Evolutionary conservation across 148 eudicot genomes (phyloP).

Genomic region (Camellia lanceoleosa): DNA sequence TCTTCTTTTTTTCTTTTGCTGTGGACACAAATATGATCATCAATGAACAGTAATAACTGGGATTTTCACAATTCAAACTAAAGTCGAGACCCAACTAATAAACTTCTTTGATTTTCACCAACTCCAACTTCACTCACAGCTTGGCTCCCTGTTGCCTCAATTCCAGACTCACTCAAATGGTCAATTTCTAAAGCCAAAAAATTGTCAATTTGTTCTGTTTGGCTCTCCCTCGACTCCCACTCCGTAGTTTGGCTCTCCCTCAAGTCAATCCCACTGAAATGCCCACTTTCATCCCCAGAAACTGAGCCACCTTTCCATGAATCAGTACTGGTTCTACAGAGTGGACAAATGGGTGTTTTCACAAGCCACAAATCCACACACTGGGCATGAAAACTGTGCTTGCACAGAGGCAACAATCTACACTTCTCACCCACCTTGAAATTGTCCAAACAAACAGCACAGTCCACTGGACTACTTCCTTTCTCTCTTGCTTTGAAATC

Average conservation of each 20-base stretch:
- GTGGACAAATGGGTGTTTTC: constrained; percentile 54
- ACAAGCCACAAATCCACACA: constrained; percentile 78
- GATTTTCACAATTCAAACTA: not conserved
- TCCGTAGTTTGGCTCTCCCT: constrained; percentile 11
- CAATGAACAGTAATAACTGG: too few relatives aligned
- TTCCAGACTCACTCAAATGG: not conserved
- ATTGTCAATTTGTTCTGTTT: not conserved
- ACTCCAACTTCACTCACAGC: not conserved
- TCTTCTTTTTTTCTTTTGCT: too few relatives aligned
- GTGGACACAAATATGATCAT: too few relatives aligned
- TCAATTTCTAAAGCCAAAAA: not conserved
- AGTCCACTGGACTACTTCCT: constrained; percentile 34
- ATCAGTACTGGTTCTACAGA: constrained; percentile 49
- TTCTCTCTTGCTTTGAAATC: constrained; percentile 37
- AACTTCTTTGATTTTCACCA: constrained; percentile 8
- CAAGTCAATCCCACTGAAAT: constrained; percentile 11
- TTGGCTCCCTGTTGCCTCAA: not conserved
- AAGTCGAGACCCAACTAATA: not conserved
- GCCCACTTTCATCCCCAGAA: constrained; percentile 15
- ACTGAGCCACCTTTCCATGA: constrained; percentile 10
- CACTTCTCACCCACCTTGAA: constrained; percentile 59
- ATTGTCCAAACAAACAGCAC: constrained; percentile 69
- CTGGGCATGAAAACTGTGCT: constrained; percentile 60
- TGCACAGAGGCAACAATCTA: constrained; percentile 56
- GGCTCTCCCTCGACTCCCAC: constrained; percentile 4